Conservation (phyloP, 2,329 filamentous ascomycete genomes). For the Hymenoscyphus occultus region DNA sequence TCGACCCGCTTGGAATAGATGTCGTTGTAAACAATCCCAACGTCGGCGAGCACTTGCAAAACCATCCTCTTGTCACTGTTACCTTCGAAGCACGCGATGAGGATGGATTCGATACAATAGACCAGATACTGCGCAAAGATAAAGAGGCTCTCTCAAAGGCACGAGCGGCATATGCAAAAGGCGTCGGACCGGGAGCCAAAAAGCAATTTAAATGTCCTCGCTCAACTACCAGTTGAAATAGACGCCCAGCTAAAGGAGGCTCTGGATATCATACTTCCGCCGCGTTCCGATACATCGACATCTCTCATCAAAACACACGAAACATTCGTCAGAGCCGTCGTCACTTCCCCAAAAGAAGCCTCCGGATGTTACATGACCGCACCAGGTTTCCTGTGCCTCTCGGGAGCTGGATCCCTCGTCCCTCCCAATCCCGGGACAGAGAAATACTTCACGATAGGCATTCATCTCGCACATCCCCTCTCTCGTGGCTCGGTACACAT, state of each 20-base stretch:
- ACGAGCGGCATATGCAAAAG: constrained; percentile 37
- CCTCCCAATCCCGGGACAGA: constrained; percentile 58
- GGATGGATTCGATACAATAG: constrained; percentile 31
- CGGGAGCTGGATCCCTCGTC: neutral
- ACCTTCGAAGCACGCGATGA: constrained; percentile 38
- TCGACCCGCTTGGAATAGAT: constrained; percentile 43
- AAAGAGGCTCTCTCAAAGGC: constrained; percentile 35
- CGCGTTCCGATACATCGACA: too few relatives aligned
- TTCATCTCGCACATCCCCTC: constrained; percentile 45
- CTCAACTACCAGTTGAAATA: neutral
- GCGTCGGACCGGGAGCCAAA: constrained; percentile 1
- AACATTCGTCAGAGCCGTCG: neutral
- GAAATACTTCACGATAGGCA: constrained; percentile 51
- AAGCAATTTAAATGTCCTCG: neutral
- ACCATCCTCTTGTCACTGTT: constrained; percentile 33
- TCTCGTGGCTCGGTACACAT: constrained; percentile 44
- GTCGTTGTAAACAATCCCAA: constrained; percentile 55
- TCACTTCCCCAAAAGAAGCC: neutral
- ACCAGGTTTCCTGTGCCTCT: constrained; percentile 29
- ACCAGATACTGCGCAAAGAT: constrained; percentile 37
- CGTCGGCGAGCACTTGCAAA: constrained; percentile 59
- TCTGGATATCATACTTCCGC: neutral
- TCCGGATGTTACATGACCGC: constrained; percentile 16
- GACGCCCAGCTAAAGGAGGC: neutral
- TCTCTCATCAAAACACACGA: neutral